Evolutionary conservation across 176 grass and related monocot species (phyloP).

Genomic region (Themeda triandra): DNA sequence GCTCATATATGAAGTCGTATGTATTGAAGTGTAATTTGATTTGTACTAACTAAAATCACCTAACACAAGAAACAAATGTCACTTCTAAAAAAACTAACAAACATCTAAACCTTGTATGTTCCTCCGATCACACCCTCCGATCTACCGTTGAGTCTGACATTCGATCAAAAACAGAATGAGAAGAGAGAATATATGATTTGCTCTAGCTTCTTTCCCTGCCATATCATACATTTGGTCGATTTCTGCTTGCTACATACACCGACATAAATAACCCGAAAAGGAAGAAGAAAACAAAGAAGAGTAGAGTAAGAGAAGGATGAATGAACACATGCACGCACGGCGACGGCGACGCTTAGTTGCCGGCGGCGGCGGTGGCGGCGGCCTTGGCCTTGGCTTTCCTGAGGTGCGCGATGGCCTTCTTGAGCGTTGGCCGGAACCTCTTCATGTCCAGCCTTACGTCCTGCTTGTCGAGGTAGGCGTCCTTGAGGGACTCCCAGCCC

Average conservation of each 20-base stretch:
- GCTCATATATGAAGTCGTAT: too few relatives aligned
- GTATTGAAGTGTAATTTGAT: too few relatives aligned
- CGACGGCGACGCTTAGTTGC: background rate
- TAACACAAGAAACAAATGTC: too few relatives aligned
- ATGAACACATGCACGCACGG: background rate
- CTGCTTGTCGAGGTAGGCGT: conserved; percentile 72
- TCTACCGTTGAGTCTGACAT: background rate
- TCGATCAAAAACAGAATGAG: background rate
- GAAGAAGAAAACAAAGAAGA: background rate
- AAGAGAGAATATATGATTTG: background rate
- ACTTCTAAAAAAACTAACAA: too few relatives aligned
- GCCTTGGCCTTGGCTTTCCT: background rate
- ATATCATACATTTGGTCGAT: conserved; percentile 36
- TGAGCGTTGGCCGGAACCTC: conserved; percentile 49
- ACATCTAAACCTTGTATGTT: background rate
- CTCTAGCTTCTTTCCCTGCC: background rate
- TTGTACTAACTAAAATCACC: too few relatives aligned
- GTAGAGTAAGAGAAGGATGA: background rate
- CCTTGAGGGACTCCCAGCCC: conserved; percentile 52
- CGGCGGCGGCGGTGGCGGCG: background rate
- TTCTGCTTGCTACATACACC: conserved; percentile 30
- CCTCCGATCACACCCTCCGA: background rate
- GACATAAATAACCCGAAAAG: background rate
- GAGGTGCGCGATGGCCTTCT: conserved; percentile 51
- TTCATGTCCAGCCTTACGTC: conserved; percentile 71